Conservation (phyloP, 768 basidiomycete genomes). For the Mycena floridula region DNA sequence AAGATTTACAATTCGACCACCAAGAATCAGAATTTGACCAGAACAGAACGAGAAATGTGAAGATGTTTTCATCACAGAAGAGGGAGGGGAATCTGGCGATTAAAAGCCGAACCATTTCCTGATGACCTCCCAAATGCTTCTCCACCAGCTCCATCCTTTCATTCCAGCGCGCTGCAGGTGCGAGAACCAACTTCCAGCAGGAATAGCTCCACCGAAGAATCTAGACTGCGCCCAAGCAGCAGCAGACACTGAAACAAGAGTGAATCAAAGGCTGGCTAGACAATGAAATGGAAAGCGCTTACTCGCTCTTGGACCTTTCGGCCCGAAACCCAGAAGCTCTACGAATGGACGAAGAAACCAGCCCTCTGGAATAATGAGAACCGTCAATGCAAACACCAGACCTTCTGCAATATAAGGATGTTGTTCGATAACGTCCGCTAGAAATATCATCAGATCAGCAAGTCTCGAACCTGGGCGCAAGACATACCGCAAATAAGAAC, state of each 20-base stretch:
- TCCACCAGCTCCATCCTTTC: too few relatives aligned
- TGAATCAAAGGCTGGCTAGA: neutral
- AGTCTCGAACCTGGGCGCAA: neutral
- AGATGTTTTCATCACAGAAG: too few relatives aligned
- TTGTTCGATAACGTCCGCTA: neutral
- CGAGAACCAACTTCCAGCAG: slow-evolving; percentile 14
- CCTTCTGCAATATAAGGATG: neutral
- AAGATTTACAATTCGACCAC: too few relatives aligned
- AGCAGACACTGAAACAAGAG: slow-evolving; percentile 8
- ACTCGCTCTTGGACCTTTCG: neutral
- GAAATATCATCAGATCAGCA: neutral
- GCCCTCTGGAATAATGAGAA: neutral
- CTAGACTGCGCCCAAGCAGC: slow-evolving; percentile 14
- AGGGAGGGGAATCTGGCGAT: too few relatives aligned
- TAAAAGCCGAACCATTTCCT: too few relatives aligned
- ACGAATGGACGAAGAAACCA: neutral
- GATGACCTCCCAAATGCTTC: too few relatives aligned
- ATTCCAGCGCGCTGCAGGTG: slow-evolving; percentile 13
- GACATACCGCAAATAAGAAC: neutral
- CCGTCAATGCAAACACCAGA: neutral
- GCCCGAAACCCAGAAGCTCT: neutral
- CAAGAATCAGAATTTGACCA: too few relatives aligned
- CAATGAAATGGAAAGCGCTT: neutral
- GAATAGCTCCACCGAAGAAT: slow-evolving; percentile 16
- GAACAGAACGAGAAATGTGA: too few relatives aligned